These are phyloP conservation scores for Pichia sp. DNA, from an alignment of 1,139 yeast genomes.

Conservation along the genomic window DNA sequence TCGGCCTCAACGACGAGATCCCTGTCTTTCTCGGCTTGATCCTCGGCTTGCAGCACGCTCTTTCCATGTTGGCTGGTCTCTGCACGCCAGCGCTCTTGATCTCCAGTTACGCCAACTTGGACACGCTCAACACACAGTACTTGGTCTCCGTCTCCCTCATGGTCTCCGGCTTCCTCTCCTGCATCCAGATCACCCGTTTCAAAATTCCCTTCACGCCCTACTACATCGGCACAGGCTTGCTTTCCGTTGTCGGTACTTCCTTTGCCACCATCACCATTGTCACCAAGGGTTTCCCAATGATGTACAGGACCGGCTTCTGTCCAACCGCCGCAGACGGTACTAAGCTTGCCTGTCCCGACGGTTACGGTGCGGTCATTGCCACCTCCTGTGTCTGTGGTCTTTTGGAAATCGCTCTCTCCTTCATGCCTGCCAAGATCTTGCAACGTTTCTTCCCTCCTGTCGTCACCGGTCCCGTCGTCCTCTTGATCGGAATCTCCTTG, in stretches of 20 bases:
- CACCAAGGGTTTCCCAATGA: conserved; percentile 66
- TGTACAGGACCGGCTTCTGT: conserved; percentile 73
- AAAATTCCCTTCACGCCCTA: conserved; percentile 68
- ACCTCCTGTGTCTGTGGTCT: conserved; percentile 75
- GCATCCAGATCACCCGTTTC: conserved; percentile 76
- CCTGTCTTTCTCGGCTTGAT: conserved; percentile 71
- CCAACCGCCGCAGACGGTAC: conserved; percentile 57
- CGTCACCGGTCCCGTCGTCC: conserved; percentile 89
- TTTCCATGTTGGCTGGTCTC: conserved; percentile 89
- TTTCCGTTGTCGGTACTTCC: conserved; percentile 86
- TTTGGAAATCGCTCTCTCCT: conserved; percentile 65
- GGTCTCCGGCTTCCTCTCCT: conserved; percentile 67
- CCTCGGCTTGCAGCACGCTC: conserved; percentile 80
- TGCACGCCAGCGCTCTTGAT: conserved; percentile 81
- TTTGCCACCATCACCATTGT: conserved; percentile 85
- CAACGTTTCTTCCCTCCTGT: conserved; percentile 79
- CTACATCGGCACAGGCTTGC: conserved; percentile 78
- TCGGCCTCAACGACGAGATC: conserved; percentile 72
- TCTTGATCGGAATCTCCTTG: conserved; percentile 70
- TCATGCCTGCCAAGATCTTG: conserved; percentile 65
- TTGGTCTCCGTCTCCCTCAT: conserved; percentile 75
- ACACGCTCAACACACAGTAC: conserved; percentile 50
- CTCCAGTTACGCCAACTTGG: conserved; percentile 55
- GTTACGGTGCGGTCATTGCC: conserved; percentile 81
- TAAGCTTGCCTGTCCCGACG: conserved; percentile 77